Conservation (phyloP, 345 rosid genomes). For the Bruguiera gymnorhiza region DNA sequence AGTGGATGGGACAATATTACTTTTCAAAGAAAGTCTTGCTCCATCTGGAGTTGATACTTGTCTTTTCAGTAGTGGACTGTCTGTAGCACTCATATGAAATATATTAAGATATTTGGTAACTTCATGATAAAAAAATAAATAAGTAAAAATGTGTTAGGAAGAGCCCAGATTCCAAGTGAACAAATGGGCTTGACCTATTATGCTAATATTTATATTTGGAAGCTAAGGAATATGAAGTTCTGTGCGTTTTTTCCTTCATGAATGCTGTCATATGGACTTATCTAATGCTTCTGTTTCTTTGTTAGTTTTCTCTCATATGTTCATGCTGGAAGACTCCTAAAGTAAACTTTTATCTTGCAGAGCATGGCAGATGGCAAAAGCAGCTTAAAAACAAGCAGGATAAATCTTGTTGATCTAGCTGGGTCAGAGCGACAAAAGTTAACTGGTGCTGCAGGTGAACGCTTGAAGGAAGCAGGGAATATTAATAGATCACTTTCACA, state of each 20-base stretch:
- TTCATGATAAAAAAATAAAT: background rate
- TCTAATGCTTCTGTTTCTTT: background rate
- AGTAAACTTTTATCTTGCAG: conserved; percentile 36
- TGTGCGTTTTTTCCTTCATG: background rate
- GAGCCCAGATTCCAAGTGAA: too few relatives aligned
- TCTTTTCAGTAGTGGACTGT: conserved; percentile 12
- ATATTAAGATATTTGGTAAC: background rate
- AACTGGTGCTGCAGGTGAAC: conserved; percentile 97
- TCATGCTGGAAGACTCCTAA: conserved; percentile 15
- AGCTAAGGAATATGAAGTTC: background rate
- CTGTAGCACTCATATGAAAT: background rate
- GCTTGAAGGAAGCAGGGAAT: conserved; percentile 97
- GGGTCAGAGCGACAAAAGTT: conserved; percentile 95
- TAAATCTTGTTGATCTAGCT: conserved; percentile 98
- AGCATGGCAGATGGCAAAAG: conserved; percentile 77
- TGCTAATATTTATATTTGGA: too few relatives aligned
- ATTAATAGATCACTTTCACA: conserved; percentile 98
- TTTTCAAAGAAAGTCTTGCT: conserved; percentile 19
- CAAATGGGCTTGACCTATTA: too few relatives aligned
- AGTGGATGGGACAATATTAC: conserved; percentile 14
- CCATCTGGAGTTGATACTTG: background rate
- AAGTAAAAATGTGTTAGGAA: too few relatives aligned
- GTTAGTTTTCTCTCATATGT: conserved; percentile 8
- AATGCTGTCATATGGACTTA: background rate
- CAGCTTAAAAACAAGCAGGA: conserved; percentile 91